phyloP scores from a whole-genome alignment of 805 yeast genomes.

The Teunomyces gatunensis region DNA sequence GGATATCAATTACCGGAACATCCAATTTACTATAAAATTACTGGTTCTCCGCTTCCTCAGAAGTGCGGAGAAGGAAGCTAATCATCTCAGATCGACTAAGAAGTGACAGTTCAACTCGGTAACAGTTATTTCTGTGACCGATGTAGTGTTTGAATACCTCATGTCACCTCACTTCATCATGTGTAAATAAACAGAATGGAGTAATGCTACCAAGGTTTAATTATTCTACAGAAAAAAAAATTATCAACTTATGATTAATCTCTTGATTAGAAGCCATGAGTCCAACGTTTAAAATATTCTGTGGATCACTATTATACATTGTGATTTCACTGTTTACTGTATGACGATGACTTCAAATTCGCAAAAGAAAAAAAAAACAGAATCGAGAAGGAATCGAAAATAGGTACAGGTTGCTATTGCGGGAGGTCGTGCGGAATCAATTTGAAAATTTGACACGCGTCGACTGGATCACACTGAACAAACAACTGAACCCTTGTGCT shows the following conservation, averaged over 20 bases:
- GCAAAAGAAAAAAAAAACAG: background rate
- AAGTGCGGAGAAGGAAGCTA: background rate
- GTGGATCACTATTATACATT: too few species aligned
- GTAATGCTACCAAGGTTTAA: too few species aligned
- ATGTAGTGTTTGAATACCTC: too few species aligned
- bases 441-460: slow-evolving; percentile 10
- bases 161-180: too few species aligned
- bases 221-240: too few species aligned
- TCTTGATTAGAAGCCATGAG: too few species aligned
- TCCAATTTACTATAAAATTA: background rate
- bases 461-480: slow-evolving; percentile 5
- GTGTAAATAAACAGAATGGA: too few species aligned
- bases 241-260: too few species aligned
- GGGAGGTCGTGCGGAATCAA: background rate
- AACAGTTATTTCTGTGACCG: too few species aligned
- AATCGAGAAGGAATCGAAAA: background rate
- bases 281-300: too few species aligned
- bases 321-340: background rate
- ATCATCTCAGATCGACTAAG: background rate
- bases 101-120: too few species aligned
- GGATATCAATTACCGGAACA: background rate
- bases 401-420: background rate
- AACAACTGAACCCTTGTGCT: slow-evolving; percentile 1
- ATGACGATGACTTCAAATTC: background rate
- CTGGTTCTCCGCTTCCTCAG: background rate